Conservation (phyloP, 495 filamentous ascomycete species). For the Aspergillus panamensis region DNA sequence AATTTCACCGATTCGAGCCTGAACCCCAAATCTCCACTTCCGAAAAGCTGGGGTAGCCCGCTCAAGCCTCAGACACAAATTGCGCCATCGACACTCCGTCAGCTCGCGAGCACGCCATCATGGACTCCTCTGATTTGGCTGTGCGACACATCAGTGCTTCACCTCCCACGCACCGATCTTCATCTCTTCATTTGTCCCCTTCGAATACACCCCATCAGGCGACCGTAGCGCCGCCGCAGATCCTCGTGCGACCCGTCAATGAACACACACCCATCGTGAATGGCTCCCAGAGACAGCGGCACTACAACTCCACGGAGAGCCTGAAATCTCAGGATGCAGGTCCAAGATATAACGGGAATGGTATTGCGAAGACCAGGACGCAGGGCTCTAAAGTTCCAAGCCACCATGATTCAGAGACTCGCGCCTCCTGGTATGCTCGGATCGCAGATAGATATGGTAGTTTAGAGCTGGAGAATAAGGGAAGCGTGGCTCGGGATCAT, state of each 20-base stretch:
- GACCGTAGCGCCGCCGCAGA: slow-evolving; percentile 13
- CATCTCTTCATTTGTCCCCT: slow-evolving; percentile 28
- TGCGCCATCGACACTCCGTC: slow-evolving; percentile 12
- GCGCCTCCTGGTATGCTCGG: slow-evolving; percentile 48
- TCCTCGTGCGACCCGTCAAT: slow-evolving; percentile 20
- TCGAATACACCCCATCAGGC: slow-evolving; percentile 13
- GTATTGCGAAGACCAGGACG: slow-evolving; percentile 11
- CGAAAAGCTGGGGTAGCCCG: slow-evolving; percentile 15
- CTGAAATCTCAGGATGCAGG: slow-evolving; percentile 19
- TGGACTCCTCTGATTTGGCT: slow-evolving; percentile 36
- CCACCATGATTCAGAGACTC: slow-evolving; percentile 16
- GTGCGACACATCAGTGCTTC: slow-evolving; percentile 18
- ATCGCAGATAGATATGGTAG: slow-evolving; percentile 68
- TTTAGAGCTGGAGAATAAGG: slow-evolving; percentile 94
- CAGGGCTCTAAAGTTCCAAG: slow-evolving; percentile 7
- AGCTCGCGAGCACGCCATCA: slow-evolving; percentile 39
- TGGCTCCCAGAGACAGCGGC: slow-evolving; percentile 23
- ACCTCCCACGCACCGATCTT: slow-evolving; percentile 26
- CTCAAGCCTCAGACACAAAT: not conserved
- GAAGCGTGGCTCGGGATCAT: slow-evolving; percentile 91
- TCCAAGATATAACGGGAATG: slow-evolving; percentile 5
- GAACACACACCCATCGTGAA: slow-evolving; percentile 39
- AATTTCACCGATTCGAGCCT: not conserved
- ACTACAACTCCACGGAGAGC: slow-evolving; percentile 37
- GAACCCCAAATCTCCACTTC: slow-evolving; percentile 6